phyloP scores from a whole-genome alignment of 2,329 filamentous ascomycete species.

The Phyllosticta ampelicida region DNA sequence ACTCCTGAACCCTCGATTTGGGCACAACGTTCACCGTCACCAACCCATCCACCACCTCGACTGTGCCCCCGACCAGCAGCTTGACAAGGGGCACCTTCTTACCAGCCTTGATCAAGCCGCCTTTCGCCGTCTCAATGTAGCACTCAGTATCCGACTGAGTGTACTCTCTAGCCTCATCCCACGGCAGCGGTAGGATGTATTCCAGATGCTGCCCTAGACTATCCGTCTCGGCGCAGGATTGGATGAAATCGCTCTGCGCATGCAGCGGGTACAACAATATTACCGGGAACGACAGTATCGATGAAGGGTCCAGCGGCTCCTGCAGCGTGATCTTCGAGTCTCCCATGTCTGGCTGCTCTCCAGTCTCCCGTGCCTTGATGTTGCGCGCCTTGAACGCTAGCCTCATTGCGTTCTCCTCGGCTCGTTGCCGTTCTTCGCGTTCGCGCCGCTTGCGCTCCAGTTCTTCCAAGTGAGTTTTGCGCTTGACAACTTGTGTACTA shows the following conservation, averaged over 20 bases:
- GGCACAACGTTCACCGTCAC: slow-evolving; percentile 77
- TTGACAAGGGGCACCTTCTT: slow-evolving; percentile 71
- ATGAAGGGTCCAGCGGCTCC: slow-evolving; percentile 62
- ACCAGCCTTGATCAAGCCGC: slow-evolving; percentile 79
- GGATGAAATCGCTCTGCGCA: slow-evolving; percentile 81
- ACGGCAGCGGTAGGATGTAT: slow-evolving; percentile 81
- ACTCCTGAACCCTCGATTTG: slow-evolving; percentile 54
- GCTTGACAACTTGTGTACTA: slow-evolving; percentile 50
- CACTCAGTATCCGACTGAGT: slow-evolving; percentile 52
- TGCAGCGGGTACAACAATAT: slow-evolving; percentile 77
- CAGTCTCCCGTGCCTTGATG: slow-evolving; percentile 56
- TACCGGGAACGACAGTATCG: slow-evolving; percentile 63
- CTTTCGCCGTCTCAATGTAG: slow-evolving; percentile 72
- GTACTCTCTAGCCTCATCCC: slow-evolving; percentile 66
- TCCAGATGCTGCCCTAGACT: slow-evolving; percentile 64
- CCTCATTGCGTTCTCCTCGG: slow-evolving; percentile 44
- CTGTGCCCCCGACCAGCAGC: slow-evolving; percentile 62
- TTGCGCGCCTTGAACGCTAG: slow-evolving; percentile 54
- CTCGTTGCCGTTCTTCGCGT: slow-evolving; percentile 43
- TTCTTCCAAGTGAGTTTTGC: slow-evolving; percentile 45
- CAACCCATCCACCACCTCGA: slow-evolving; percentile 80
- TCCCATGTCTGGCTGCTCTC: slow-evolving; percentile 73
- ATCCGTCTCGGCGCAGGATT: slow-evolving; percentile 70
- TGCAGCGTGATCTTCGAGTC: slow-evolving; percentile 64
- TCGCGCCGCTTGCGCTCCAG: slow-evolving; percentile 47